Base-by-base conservation (phyloP, 1,139 yeast species). In the Sugiyamaella castrensis region DNA sequence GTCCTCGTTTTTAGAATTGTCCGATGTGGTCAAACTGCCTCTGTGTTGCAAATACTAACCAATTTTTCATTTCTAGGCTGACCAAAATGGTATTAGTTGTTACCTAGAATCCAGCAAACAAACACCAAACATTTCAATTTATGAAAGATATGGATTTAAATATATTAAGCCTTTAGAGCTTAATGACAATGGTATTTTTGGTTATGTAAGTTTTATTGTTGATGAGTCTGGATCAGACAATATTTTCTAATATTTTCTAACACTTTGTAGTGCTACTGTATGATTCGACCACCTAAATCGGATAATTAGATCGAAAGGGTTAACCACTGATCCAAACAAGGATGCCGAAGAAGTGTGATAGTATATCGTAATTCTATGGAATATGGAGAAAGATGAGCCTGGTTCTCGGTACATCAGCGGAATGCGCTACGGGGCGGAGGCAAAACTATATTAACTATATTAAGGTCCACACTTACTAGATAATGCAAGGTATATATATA, bases 71-170 rank as follows among this genome's bases (percentile, higher is more conserved):
- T 10, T 10, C 6, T 9, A 28, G 34, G 46, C 46, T 6, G 46
- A 42, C 24, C 34, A 7, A 28, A 15, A 26, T 11, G 27, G 35
- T 10, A 26, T 34, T 34, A 32, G 40, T 10, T 42, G 46, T 30
- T 42, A 42, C 24, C 15, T 42, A 8, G 46, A 35, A 27, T 42
- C 46, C 2, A 42, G 46, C 19, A 42, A 43, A 31, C 41, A 28
- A 28, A 24, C 32, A 2, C 46, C 46, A 9, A 42, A 42, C 31
- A 42, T 42, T 33, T 10, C 40, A 11, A 42, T 43, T 8, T 43
- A 43, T 16, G 46, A 43, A 29, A 29, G 46, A 19, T 43, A 36
- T n/a, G 46, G 46, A 5, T 42, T 42, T 35, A 33, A 27, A 13
- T 32, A 35, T 11, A 26, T 40, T 32, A 32, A 33, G 31, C 44